Evolutionary conservation across 2,329 filamentous ascomycete species (phyloP), one percentile per base, ranked within the genome.

Genomic region (Neofusicoccum parvum): DNA sequence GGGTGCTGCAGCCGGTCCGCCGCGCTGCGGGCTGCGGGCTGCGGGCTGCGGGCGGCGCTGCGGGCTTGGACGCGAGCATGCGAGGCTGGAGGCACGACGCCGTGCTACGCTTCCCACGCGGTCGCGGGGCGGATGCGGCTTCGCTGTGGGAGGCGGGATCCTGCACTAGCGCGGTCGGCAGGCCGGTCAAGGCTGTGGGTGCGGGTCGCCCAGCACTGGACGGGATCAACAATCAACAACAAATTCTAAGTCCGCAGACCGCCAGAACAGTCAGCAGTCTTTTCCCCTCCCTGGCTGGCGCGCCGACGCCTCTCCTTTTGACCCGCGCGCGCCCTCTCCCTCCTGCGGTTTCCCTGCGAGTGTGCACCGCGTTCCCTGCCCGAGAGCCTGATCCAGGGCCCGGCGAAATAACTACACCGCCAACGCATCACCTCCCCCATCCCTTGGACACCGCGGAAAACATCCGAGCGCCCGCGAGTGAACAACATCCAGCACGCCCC

Each of bases 391-490:
- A 48, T 43, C 54, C 56, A 60, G 56, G 56, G 56, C 56, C 56
- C 56, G 56, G 56, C 56, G 56, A 60, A 60, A 48, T 59, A 37
- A 59, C 54, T 51, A 62, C 48, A 62, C 59, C 59, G 59, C 59
- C 59, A 62, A 11, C 59, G 20, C 59, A 62, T 51, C 59, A 50
- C 59, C 37, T 43, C 59, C 45, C 58, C 72, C 71, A 70, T 67
- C 66, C 69, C 70, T 70, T 65, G 69, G 23, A 60, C 41, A 68
- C 72, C 74, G 74, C 73, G 74, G 72, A 72, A 72, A 72, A 69
- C 67, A 67, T 70, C 53, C 46, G 66, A 68, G 63, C 59, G 67
- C 66, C 64, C 50, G 43, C 68, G 68, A 69, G 41, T 51, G 46
- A 50, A 41, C 59, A 62, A 51, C 48, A 23, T 41, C 46, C 46